Evolutionary conservation across 1,284 basidiomycete genomes (phyloP), one percentile per base, ranked within the genome.

Genomic region (Serendipita sp.): DNA sequence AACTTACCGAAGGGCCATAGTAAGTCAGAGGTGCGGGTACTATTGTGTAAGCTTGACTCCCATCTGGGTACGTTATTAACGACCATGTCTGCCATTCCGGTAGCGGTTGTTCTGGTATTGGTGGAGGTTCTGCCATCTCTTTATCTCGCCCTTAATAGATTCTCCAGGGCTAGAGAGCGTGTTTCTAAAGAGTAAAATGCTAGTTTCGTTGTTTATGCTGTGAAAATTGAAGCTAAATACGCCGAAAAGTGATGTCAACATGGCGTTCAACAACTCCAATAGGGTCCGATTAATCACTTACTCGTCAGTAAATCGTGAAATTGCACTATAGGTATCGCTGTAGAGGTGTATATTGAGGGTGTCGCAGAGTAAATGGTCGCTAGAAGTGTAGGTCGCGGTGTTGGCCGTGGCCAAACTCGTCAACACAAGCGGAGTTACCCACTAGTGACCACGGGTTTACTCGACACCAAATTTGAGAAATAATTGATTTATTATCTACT

Each of bases 1-100:
- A 22, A 53, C 49, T 12, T 53, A 53, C 49, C 49, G 49, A 53
- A 26, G 49, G 49, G 26, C 49, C 49, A 53, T 53, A 53, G 26
- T 53, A 53, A 26, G 49, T 53, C 30, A 53, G 29, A n/a, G 49
- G 49, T 12, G 29, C 15, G 26, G 10, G 10, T 13, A 53, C 49
- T 13, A 53, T 53, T n/a, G 49, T 53, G 49, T n/a, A 53, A n/a
- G 12, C 49, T 26, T 53, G 15, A 29, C 12, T 53, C 30, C 49
- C 49, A 53, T 53, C 49, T 53, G 49, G 15, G 26, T 53, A n/a
- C 30, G 49, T 53, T 12, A 53, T 53, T 10, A 29, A 12, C 29
- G 49, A 53, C 12, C 26, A 53, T 13, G 12, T 53, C 49, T n/a
- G 15, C 49, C 49, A 53, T 26, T 12, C 12, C 29, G 49, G 49